Percentiles rank a stretch among this genome's conserved stretches.
Conservation (phyloP, 768 basidiomycete species). For the Pholiota conissans region DNA sequence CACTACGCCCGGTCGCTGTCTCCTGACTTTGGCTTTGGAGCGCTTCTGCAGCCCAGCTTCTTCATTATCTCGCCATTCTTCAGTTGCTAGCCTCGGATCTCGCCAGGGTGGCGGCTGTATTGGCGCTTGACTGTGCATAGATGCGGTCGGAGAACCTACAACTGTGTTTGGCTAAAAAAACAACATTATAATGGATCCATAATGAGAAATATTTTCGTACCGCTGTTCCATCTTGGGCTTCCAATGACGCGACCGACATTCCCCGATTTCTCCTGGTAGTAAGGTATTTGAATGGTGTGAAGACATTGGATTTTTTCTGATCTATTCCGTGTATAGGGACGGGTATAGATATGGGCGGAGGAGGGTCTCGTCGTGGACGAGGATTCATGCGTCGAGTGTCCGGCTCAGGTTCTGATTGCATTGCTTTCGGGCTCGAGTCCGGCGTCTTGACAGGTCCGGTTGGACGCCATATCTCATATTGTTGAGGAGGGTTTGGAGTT, state of each 20-base stretch:
- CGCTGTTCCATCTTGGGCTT: conserved; percentile 78
- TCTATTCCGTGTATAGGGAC: conserved; percentile 32
- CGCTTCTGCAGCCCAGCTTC: conserved; percentile 45
- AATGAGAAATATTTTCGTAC: conserved; percentile 40
- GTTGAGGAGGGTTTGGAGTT: conserved; percentile 17
- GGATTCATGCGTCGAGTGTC: conserved; percentile 3
- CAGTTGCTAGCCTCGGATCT: conserved; percentile 63
- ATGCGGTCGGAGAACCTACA: conserved; percentile 73
- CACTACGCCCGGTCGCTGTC: conserved; percentile 63
- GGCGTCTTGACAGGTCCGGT: conserved; percentile 15
- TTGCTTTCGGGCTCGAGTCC: conserved; percentile 20
- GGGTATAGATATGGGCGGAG: conserved; percentile 24
- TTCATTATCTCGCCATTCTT: conserved; percentile 70
- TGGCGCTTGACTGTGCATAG: conserved; percentile 56
- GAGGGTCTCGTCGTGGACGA: neutral
- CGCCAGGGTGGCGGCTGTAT: conserved; percentile 58
- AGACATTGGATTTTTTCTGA: conserved; percentile 46
- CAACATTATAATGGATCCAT: conserved; percentile 9
- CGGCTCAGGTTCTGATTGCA: conserved; percentile 8
- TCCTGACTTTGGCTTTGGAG: conserved; percentile 36
- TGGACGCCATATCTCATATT: conserved; percentile 27
- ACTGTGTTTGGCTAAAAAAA: conserved; percentile 61
- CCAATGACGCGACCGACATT: conserved; percentile 72
- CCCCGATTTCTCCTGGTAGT: conserved; percentile 59
- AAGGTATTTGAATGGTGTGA: conserved; percentile 65